Conservation (phyloP, 495 filamentous ascomycete species). For the Massariosphaeria phaeospora region DNA sequence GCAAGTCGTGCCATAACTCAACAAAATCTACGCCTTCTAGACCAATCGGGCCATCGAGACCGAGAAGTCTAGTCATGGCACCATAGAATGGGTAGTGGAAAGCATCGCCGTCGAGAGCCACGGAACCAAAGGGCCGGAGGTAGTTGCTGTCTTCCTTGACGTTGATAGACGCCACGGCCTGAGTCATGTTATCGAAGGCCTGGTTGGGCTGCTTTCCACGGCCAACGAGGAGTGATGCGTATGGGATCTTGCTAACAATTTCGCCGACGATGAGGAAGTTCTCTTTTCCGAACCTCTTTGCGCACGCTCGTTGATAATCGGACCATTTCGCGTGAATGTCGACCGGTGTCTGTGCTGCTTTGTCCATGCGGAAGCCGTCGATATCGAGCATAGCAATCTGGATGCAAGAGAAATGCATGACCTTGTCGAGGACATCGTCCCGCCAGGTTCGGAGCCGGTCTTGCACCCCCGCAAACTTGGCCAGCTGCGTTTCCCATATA, state of each 20-base stretch:
- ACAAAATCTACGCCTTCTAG: slow-evolving; percentile 59
- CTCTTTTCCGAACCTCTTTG: slow-evolving; percentile 22
- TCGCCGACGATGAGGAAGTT: slow-evolving; percentile 35
- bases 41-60: slow-evolving; percentile 58
- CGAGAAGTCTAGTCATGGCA: slow-evolving; percentile 60
- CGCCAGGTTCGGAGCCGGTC: slow-evolving; percentile 70
- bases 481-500: slow-evolving; percentile 58
- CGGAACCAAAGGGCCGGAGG: slow-evolving; percentile 52
- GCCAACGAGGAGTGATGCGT: slow-evolving; percentile 60
- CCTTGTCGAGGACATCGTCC: slow-evolving; percentile 53
- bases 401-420: slow-evolving; percentile 56
- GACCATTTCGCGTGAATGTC: slow-evolving; percentile 26
- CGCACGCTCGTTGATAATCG: slow-evolving; percentile 22
- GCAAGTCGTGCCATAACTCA: slow-evolving; percentile 57
- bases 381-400: slow-evolving; percentile 32
- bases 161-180: slow-evolving; percentile 42
- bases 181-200: slow-evolving; percentile 45
- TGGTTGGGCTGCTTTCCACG: slow-evolving; percentile 57
- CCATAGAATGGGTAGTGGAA: slow-evolving; percentile 73
- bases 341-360: slow-evolving; percentile 28
- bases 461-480: slow-evolving; percentile 71
- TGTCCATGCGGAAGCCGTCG: slow-evolving; percentile 34
- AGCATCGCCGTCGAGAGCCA: slow-evolving; percentile 60
- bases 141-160: slow-evolving; percentile 50
- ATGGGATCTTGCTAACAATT: slow-evolving; percentile 40